Conservation (phyloP, 2,329 filamentous ascomycete genomes). For the Gaeumannomyces sp. region DNA sequence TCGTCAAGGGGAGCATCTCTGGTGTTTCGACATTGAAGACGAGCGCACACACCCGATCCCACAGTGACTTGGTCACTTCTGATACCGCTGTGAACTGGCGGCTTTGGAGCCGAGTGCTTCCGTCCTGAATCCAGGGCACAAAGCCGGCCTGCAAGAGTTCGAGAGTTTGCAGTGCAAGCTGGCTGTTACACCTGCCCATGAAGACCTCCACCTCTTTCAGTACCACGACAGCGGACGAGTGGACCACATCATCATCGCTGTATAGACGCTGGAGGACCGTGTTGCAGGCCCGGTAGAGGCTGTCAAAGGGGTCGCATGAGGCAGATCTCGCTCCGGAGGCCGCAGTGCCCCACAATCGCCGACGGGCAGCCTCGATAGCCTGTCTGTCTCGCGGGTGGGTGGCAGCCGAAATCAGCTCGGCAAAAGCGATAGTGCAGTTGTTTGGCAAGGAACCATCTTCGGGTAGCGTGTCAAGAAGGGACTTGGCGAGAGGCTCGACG, state of each 20-base stretch:
- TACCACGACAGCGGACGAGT: slow-evolving; percentile 35
- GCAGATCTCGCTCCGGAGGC: slow-evolving; percentile 32
- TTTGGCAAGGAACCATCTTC: slow-evolving; percentile 17
- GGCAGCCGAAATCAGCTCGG: slow-evolving; percentile 40
- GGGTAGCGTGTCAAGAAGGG: slow-evolving; percentile 34
- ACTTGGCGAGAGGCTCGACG: slow-evolving; percentile 64
- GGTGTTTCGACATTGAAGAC: slow-evolving; percentile 30
- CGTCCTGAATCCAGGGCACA: slow-evolving; percentile 58
- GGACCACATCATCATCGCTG: slow-evolving; percentile 30
- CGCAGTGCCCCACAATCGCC: slow-evolving; percentile 58
- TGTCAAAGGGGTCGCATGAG: slow-evolving; percentile 56
- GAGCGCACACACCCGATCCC: slow-evolving; percentile 40
- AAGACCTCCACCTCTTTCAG: slow-evolving; percentile 49
- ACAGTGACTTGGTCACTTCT: slow-evolving; percentile 40
- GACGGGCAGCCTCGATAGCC: slow-evolving; percentile 58
- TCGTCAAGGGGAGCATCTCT: slow-evolving; percentile 39
- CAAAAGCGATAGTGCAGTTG: slow-evolving; percentile 28
- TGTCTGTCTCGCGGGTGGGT: slow-evolving; percentile 54
- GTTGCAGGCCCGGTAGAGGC: slow-evolving; percentile 56
- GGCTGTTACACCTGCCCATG: slow-evolving; percentile 39
- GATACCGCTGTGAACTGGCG: slow-evolving; percentile 33
- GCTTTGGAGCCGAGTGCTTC: slow-evolving; percentile 34
- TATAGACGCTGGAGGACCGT: slow-evolving; percentile 48
- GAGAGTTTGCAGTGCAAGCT: slow-evolving; percentile 50
- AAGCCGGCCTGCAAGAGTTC: slow-evolving; percentile 57